Percentiles rank a stretch among this genome's conserved stretches.
Evolutionary conservation across 352 stramenopile species (phyloP).

Genomic region (Globisporangium middletonii): DNA sequence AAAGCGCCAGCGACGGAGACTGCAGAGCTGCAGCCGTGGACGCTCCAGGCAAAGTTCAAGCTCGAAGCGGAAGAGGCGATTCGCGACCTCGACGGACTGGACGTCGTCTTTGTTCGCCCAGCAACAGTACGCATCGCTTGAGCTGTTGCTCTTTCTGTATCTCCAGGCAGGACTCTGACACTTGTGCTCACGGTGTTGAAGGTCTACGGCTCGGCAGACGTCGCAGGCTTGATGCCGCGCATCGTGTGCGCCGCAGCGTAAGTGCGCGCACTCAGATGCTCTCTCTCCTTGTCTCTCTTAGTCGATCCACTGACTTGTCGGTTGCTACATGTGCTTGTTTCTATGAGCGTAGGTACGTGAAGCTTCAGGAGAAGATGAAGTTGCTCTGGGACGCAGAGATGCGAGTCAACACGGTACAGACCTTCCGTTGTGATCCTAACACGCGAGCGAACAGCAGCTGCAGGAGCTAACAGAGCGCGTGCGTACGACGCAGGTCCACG

Average conservation of each 20-base stretch:
- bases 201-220: conserved; percentile 78
- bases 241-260: conserved; percentile 83
- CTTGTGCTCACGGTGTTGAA: conserved; percentile 6
- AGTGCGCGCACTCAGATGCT: conserved; percentile 6
- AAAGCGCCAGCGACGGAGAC: conserved; percentile 59
- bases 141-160: neutral
- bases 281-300: no score
- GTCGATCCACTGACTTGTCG: neutral
- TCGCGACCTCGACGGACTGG: conserved; percentile 41
- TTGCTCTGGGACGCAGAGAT: conserved; percentile 84
- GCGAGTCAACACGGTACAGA: conserved; percentile 75
- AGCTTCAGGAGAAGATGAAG: conserved; percentile 86
- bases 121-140: conserved; percentile 37
- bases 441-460: neutral
- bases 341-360: conserved; percentile 50
- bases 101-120: conserved; percentile 69
- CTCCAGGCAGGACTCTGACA: neutral
- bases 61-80: conserved; percentile 77
- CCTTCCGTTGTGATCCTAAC: no score
- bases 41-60: conserved; percentile 83
- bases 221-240: conserved; percentile 77
- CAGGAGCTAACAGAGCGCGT: neutral
- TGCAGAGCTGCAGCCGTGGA: conserved; percentile 72
- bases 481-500: conserved; percentile 46
- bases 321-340: neutral